Evolutionary conservation across 2,329 filamentous ascomycete species (phyloP).

Genomic region (Fusarium sp.): DNA sequence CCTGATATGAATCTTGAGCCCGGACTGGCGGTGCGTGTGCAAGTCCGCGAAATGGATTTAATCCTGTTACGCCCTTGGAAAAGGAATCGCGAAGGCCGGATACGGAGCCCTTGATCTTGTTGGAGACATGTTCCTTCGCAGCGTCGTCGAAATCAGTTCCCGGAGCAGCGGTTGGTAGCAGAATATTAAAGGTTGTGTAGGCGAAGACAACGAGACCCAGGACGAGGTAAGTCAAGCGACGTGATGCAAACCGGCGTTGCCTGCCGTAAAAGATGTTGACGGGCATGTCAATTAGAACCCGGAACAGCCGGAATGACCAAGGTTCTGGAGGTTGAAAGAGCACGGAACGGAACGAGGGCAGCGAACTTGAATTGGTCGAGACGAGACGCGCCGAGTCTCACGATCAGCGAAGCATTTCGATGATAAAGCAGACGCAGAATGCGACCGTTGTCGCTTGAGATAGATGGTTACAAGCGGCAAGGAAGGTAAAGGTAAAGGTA

Average conservation of each 20-base stretch:
- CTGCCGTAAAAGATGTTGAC: slow-evolving; percentile 57
- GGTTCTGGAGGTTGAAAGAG: not conserved
- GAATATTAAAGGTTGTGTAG: slow-evolving; percentile 63
- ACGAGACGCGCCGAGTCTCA: slow-evolving; percentile 13
- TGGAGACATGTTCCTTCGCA: slow-evolving; percentile 40
- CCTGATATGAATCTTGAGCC: slow-evolving; percentile 80
- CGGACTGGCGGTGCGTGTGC: slow-evolving; percentile 79
- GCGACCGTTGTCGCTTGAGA: not conserved
- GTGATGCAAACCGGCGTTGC: slow-evolving; percentile 62
- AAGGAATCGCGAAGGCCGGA: slow-evolving; percentile 56
- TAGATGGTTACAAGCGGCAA: no score
- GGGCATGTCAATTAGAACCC: slow-evolving; percentile 44
- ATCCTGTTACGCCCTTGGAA: slow-evolving; percentile 57
- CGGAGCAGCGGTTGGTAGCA: slow-evolving; percentile 49
- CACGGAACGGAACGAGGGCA: slow-evolving; percentile 11
- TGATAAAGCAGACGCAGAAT: not conserved
- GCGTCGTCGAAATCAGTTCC: slow-evolving; percentile 2
- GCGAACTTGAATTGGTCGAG: slow-evolving; percentile 8
- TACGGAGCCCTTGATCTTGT: slow-evolving; percentile 62
- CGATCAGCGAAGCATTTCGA: slow-evolving; percentile 22
- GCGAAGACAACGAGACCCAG: slow-evolving; percentile 63
- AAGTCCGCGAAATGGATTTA: slow-evolving; percentile 75
- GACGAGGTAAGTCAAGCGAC: slow-evolving; percentile 64
- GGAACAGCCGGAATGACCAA: not conserved
- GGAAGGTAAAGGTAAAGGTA: not conserved